Evolutionary conservation across 2,329 filamentous ascomycete species (phyloP), one percentile per base, ranked within the genome.

Genomic region (Talaromyces sp.): DNA sequence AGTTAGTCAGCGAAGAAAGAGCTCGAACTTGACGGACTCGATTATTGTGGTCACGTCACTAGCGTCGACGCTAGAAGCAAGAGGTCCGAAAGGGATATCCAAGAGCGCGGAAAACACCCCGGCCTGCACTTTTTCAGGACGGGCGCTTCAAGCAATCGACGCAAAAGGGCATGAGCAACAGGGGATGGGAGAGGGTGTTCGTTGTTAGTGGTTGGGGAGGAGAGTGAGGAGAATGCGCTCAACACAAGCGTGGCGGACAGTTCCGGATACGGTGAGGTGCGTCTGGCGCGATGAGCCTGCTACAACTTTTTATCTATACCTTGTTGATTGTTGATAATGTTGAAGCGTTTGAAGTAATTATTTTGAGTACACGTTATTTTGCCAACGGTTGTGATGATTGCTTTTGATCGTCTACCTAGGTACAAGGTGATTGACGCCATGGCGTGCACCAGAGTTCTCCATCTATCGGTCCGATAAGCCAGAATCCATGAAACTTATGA

Each of bases 211-310:
- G 47, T 50, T 49, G 45, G 45, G 14, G 14, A 24, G 24, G 16
- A 14, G 22, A 50, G 52, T 19, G 10, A 56, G 52, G 16, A 58
- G 27, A 31, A 31, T 31, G 27, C 27, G 56, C 35, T 58, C 35
- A 58, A 19, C 19, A 41, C 16, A 24, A 31, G 35, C 37, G 37
- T 60, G 37, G 57, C 47, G 39, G 39, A 56, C 52, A 22, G 35
- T 31, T 56, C 62, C 66, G 62, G 56, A 68, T 66, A 41, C 49
- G 66, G 66, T 64, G 66, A 68, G 61, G 59, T 66, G 66, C 66
- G 59, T 65, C 49, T 47, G 24, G 33, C 41, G 60, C 27, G 19
- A 45, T 49, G 24, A 56, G 39, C 45, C n/a, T 4, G 10, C 49
- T 10, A 6, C 16, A 31, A 33, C 13, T n/a, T 31, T 54, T 19